A percentile compares a stretch with the other conserved stretches of the same genome.
phyloP scores from a whole-genome alignment of 306 rosid genomes.

The Phaseolus lunatus region DNA sequence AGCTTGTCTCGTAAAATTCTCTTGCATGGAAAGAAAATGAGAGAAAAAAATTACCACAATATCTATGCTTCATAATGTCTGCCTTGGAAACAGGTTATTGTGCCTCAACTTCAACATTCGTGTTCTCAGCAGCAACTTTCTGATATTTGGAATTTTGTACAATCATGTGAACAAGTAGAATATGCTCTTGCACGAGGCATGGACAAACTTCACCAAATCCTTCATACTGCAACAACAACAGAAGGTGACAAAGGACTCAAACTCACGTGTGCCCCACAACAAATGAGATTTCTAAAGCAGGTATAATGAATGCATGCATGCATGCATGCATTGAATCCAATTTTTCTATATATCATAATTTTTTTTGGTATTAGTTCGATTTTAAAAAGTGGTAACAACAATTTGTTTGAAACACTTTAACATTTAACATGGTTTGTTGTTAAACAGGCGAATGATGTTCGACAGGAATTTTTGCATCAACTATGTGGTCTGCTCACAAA shows the following conservation, averaged over 20 bases:
- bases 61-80: neutral
- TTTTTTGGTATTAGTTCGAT: too few species aligned
- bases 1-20: neutral
- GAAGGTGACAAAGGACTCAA: neutral
- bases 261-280: neutral
- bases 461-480: neutral
- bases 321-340: neutral
- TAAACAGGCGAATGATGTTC: neutral
- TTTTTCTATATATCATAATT: neutral
- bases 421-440: neutral
- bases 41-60: too few species aligned
- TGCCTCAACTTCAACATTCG: neutral
- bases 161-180: constrained; percentile 19
- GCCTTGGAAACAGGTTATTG: constrained; percentile 1
- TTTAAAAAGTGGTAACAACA: too few species aligned
- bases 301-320: neutral
- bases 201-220: neutral
- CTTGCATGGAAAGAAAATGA: neutral
- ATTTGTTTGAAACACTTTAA: too few species aligned
- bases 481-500: neutral
- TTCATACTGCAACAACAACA: neutral
- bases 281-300: neutral
- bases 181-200: constrained; percentile 13
- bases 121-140: constrained; percentile 1
- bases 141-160: neutral